Base-by-base conservation (phyloP, 768 basidiomycete species). In the Russula emetica region DNA sequence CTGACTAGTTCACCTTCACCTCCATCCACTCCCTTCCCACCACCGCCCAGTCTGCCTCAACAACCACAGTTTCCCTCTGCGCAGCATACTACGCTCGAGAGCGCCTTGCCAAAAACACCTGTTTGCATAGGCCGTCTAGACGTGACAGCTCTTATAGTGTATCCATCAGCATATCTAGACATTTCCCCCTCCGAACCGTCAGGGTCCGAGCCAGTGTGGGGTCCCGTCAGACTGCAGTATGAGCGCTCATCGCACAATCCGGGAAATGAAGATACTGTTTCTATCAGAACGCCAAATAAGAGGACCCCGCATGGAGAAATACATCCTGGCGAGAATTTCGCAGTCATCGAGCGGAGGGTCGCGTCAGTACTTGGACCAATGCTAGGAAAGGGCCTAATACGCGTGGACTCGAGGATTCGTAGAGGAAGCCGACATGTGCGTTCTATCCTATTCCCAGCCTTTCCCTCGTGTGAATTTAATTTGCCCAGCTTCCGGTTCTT, bases 81-180 rank as follows among this genome's bases (percentile, higher is more conserved):
- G 5, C 62, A 58, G 45, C 62, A 44, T 40, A 60, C 69, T 32
- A 75, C 85, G 2, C 82, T 85, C 3, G 76, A 78, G 10, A 86
- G 90, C 51, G 74, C 90, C 20, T 80, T 88, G 7, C 88, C 87
- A 16, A 90, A 87, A 76, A 90, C 89, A 0, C 88, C 91, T 18
- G 85, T 95, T 58, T 95, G 94, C 73, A 93, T 95, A 54, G 93
- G 93, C 1, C 87, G 90, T 63, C 79, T 95, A 40, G 79, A 80
- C n/a, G 86, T 87, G 22, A 91, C 88, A 20, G 92, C 91, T 16
- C 82, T 95, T 30, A 85, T 95, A 38, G 79, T 94, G n/a, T 91
- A 92, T 73, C 92, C 89, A 9, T 82, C 89, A 20, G 71, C 81
- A 32, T 94, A 92, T 72, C 75, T 94, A 40, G 71, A 78, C 57